Evolutionary conservation across 306 rosid species (phyloP).

Genomic region (Malus fusca): DNA sequence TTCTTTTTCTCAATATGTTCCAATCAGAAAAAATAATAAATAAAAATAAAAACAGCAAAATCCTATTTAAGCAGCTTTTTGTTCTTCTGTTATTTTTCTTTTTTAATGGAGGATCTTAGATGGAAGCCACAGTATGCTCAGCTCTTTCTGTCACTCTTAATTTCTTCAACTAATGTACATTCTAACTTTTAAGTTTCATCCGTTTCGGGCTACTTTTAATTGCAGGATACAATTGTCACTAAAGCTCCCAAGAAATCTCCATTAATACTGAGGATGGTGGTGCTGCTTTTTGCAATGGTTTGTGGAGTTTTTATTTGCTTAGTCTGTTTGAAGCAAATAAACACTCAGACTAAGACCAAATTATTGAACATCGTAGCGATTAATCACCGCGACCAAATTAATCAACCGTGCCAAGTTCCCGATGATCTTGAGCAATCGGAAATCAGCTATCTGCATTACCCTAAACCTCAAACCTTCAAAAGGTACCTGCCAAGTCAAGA

Average conservation of each 20-base stretch:
- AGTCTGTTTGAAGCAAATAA: slow-evolving; percentile 31
- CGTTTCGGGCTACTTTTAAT: not conserved
- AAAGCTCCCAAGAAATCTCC: slow-evolving; percentile 46
- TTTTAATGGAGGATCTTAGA: slow-evolving; percentile 37
- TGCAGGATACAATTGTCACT: slow-evolving; percentile 41
- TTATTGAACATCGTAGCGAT: slow-evolving; percentile 14
- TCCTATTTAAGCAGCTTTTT: slow-evolving; percentile 1
- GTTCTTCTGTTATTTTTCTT: not conserved
- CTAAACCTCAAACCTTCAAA: slow-evolving; percentile 41
- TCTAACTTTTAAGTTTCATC: not conserved
- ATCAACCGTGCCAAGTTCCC: slow-evolving; percentile 27
- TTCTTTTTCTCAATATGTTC: slow-evolving; percentile 26
- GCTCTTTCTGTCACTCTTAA: slow-evolving; percentile 1
- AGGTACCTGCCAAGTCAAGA: slow-evolving; percentile 23
- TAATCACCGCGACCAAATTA: slow-evolving; percentile 8
- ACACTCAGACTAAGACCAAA: slow-evolving; percentile 9
- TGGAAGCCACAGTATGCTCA: slow-evolving; percentile 52
- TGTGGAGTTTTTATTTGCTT: slow-evolving; percentile 44
- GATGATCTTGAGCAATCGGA: slow-evolving; percentile 23
- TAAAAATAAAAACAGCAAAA: slow-evolving; percentile 1
- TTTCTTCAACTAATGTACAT: not conserved
- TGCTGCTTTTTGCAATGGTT: slow-evolving; percentile 23
- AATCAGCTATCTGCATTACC: slow-evolving; percentile 50
- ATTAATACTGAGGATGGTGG: slow-evolving; percentile 38
- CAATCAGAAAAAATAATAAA: not conserved